Base-by-base conservation (phyloP, 2,329 filamentous ascomycete species). In the Zelopaecilomyces penicillatus region DNA sequence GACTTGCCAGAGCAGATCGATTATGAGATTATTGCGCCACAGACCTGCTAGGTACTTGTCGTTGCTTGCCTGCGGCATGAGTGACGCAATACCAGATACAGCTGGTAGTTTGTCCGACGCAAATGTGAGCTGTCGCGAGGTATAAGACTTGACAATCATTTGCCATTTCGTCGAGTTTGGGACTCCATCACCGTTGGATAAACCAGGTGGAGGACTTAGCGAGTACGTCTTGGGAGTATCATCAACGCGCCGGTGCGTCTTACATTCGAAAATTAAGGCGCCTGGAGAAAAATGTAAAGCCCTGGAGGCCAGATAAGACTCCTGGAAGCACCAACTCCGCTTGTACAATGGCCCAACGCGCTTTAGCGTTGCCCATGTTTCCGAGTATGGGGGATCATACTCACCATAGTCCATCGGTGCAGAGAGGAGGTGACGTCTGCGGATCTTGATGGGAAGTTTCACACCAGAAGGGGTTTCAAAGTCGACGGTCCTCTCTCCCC, bases 1-100 rank as follows among this genome's bases (percentile, higher is more conserved):
- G 10, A 38, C 41, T 12, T 43, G 32, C 47, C 43, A 49, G 6
- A 46, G 37, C 10, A 49, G 41, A 31, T 39, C 37, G 11, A 10
- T n/a, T 8, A 33, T 27, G 29, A 49, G n/a, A 31, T 11, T 29
- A 2, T 19, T 31, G 9, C 11, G 8, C 47, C 47, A 49, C 4
- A 41, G 40, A 11, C 47, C 47, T 28, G 47, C 41, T 4, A 46
- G 6, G 30, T 46, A 49, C 30, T 27, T 26, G 32, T 37, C 27
- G 9, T 7, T 29, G 6, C 29, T 30, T 8, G 33, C 34, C 37
- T 41, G 35, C 3, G 41, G 27, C 1, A 35, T 38, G 30, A 33
- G n/a, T 19, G 37, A 26, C 10, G 43, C 46, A 28, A 46, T 19
- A 12, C 39, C 32, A 11, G 46, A 35, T 6, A 46, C 33, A 11